phyloP scores from a whole-genome alignment of 1,284 basidiomycete genomes.

The Trichosporon ovoides region DNA sequence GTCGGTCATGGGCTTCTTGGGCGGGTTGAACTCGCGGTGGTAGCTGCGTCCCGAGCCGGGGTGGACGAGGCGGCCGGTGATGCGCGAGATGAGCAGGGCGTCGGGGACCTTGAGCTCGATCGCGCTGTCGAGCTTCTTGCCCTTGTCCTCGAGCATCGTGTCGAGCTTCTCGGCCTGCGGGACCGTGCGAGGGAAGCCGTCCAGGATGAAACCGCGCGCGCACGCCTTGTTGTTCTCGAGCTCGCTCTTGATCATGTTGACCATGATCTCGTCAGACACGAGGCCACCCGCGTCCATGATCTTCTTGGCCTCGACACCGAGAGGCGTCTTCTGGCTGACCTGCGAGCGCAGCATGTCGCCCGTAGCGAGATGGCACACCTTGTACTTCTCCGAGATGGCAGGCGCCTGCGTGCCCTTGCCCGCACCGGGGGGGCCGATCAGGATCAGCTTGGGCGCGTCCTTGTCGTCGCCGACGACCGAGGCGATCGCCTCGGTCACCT shows the following conservation, averaged over 20 bases:
- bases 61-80: slow-evolving; percentile 93
- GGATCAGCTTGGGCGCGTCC: slow-evolving; percentile 73
- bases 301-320: slow-evolving; percentile 91
- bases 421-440: slow-evolving; percentile 93
- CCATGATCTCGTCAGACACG: slow-evolving; percentile 94
- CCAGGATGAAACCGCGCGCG: slow-evolving; percentile 94
- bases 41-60: slow-evolving; percentile 83
- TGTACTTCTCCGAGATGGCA: slow-evolving; percentile 84
- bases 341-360: slow-evolving; percentile 98
- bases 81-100: slow-evolving; percentile 90
- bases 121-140: slow-evolving; percentile 85
- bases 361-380: slow-evolving; percentile 95
- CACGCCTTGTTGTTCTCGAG: slow-evolving; percentile 87
- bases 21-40: slow-evolving; percentile 85
- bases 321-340: slow-evolving; percentile 75
- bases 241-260: slow-evolving; percentile 95
- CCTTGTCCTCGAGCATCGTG: slow-evolving; percentile 72
- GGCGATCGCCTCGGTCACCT: slow-evolving; percentile 12
- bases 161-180: slow-evolving; percentile 97
- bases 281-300: slow-evolving; percentile 95
- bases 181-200: slow-evolving; percentile 97
- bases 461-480: slow-evolving; percentile 51
- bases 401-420: slow-evolving; percentile 98
- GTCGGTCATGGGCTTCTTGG: slow-evolving; percentile 90
- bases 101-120: slow-evolving; percentile 91